Evolutionary conservation across 2,329 filamentous ascomycete genomes (phyloP).

Genomic region (Clonostachys sp.): DNA sequence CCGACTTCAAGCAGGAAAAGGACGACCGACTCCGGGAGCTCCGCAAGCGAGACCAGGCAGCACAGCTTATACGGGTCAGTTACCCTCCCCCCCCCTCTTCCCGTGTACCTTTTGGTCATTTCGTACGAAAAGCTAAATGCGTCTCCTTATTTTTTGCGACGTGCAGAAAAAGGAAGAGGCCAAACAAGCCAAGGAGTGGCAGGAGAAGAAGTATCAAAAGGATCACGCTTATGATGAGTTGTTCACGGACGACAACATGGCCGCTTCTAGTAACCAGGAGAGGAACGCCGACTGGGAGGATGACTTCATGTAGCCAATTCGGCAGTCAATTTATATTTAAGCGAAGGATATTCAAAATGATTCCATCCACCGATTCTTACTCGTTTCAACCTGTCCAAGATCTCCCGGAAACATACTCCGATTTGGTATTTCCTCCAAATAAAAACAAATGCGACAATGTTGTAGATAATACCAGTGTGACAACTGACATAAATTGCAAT

Average conservation of each 20-base stretch:
- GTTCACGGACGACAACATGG: slow-evolving; percentile 78
- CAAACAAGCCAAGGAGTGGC: slow-evolving; percentile 69
- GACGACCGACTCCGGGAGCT: slow-evolving; percentile 71
- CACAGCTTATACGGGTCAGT: slow-evolving; percentile 56
- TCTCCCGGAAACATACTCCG: too few species aligned
- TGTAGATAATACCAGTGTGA: too few species aligned
- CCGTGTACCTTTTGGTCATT: neutral
- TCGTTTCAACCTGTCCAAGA: too few species aligned
- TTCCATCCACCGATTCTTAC: too few species aligned
- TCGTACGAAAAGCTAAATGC: neutral
- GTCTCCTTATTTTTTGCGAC: neutral
- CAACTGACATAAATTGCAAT: neutral
- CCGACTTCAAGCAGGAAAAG: slow-evolving; percentile 77
- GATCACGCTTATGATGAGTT: slow-evolving; percentile 97
- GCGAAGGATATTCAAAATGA: too few species aligned
- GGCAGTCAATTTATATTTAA: too few species aligned
- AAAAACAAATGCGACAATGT: too few species aligned
- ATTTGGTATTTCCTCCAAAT: too few species aligned
- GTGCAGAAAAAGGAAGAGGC: slow-evolving; percentile 72
- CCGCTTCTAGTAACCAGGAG: slow-evolving; percentile 78
- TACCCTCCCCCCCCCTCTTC: slow-evolving; percentile 4
- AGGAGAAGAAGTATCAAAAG: slow-evolving; percentile 89
- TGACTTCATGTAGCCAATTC: slow-evolving; percentile 74
- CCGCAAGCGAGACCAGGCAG: slow-evolving; percentile 65
- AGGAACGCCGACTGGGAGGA: slow-evolving; percentile 74